These are phyloP conservation scores for Biscogniauxia sp. DNA, from an alignment of 2,329 filamentous ascomycete genomes.

Conservation along the genomic window DNA sequence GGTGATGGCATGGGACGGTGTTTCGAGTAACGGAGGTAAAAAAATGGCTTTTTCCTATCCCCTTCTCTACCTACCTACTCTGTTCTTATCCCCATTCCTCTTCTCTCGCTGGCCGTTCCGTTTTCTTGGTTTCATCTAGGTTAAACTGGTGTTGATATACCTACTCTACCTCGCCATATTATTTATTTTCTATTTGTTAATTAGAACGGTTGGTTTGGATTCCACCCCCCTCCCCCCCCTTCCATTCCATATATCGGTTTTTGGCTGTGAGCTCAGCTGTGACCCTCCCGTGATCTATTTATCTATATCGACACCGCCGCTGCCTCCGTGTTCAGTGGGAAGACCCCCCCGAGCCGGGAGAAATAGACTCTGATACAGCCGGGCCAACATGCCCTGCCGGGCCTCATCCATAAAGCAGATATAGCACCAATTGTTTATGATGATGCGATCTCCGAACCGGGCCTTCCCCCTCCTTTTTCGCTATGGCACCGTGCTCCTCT, in stretches of 20 bases:
- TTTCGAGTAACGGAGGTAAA: not conserved
- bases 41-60: constrained; percentile 1
- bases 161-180: constrained; percentile 6
- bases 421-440: constrained; percentile 23
- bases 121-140: constrained; percentile 14
- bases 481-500: constrained; percentile 31
- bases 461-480: constrained; percentile 29
- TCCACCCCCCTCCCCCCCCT: too few relatives aligned
- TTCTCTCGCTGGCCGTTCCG: constrained; percentile 16
- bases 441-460: constrained; percentile 30
- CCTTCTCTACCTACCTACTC: not conserved
- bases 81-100: constrained; percentile 5
- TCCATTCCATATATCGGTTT: constrained; percentile 8
- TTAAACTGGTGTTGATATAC: constrained; percentile 12
- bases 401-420: constrained; percentile 18
- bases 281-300: constrained; percentile 12
- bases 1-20: not conserved
- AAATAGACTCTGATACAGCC: constrained; percentile 13
- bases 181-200: constrained; percentile 15
- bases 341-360: constrained; percentile 9
- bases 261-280: constrained; percentile 18
- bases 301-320: constrained; percentile 8
- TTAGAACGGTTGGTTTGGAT: constrained; percentile 13
- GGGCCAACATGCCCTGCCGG: constrained; percentile 28
- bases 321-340: not conserved